A percentile compares a stretch with the other conserved stretches of the same genome.
Conservation (phyloP, 208 protist genomes). For the Acanthamoeba castellanii region DNA sequence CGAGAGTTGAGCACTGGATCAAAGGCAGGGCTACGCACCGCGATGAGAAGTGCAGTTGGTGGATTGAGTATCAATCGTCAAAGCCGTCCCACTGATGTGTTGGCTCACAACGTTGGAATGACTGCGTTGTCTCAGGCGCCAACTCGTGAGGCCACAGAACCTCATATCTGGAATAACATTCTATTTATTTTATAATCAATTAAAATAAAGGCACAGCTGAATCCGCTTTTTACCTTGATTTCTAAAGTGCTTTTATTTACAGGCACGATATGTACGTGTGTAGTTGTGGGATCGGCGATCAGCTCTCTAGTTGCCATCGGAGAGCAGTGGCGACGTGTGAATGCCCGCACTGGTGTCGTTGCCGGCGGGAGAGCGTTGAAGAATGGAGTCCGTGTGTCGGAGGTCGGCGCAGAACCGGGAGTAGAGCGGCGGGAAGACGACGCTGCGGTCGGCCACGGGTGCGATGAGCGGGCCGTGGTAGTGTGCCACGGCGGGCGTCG, state of each 20-base stretch:
- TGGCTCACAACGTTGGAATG: neutral
- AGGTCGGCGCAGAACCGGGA: conserved; percentile 57
- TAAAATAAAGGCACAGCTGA: no score
- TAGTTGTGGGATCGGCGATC: neutral
- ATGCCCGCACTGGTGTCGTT: neutral
- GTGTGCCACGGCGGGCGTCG: conserved; percentile 24
- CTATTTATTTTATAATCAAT: no score
- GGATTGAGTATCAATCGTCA: no score
- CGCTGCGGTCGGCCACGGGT: conserved; percentile 26
- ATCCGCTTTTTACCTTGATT: no score
- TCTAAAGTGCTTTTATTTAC: no score
- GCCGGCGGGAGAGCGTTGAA: neutral
- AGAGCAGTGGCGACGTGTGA: neutral
- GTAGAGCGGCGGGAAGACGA: conserved; percentile 45
- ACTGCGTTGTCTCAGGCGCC: neutral
- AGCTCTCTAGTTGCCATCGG: neutral
- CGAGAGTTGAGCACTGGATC: no score
- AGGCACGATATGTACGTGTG: neutral
- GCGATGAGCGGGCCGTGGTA: conserved; percentile 54
- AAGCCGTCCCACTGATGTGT: no score
- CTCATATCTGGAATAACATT: no score
- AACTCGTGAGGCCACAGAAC: no score
- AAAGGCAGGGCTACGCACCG: no score
- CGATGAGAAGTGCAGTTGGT: no score
- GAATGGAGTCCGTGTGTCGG: conserved; percentile 30